Evolutionary conservation across 768 basidiomycete species (phyloP), one percentile per base, ranked within the genome.

Genomic region (Phylloporus arenicola): DNA sequence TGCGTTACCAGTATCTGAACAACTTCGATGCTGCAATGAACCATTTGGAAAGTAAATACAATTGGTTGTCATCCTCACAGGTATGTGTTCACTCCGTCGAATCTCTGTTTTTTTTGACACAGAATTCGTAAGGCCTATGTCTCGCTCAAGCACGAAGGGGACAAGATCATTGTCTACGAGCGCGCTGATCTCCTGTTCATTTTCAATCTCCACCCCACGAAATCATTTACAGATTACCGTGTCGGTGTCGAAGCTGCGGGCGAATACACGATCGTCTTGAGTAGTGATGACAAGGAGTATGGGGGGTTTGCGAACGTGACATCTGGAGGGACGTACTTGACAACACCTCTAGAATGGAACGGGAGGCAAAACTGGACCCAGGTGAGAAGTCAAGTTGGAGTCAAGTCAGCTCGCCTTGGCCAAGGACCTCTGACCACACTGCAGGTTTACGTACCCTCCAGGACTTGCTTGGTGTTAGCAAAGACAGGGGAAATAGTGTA

Each of bases 1-100:
- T 98, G 53, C 84, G 96, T n/a, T 99, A 99, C 75, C 84, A 73
- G 68, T 97, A 91, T 70, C 76, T 99, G 50, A 92, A 95, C 71
- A 84, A 88, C 62, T 99, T 97, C 62, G 96, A 99, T 67, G 75
- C 74, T 49, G 88, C 82, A 14, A 97, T 99, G 92, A 95, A 99
- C 69, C 73, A 77, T 55, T 66, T 85, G 29, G 96, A 94, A 54
- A 80, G 72, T n/a, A 72, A 82, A 63, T 88, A 84, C 66, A 74
- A 79, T 35, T 99, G 96, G 94, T 79, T 99, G 31, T 78, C 80
- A 43, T 77, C 89, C 3, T 75, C 88, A 37, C 91, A 86, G 69
- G 88, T 87, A 68, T 60, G 72, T 20, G 25, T 27, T 37, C 13
- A 22, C 4, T n/a, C n/a, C 17, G 22, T 13, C 20, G 10, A 5